Evolutionary conservation across 495 filamentous ascomycete genomes (phyloP), one percentile per base, ranked within the genome.

Genomic region (Neurospora tetraspora): DNA sequence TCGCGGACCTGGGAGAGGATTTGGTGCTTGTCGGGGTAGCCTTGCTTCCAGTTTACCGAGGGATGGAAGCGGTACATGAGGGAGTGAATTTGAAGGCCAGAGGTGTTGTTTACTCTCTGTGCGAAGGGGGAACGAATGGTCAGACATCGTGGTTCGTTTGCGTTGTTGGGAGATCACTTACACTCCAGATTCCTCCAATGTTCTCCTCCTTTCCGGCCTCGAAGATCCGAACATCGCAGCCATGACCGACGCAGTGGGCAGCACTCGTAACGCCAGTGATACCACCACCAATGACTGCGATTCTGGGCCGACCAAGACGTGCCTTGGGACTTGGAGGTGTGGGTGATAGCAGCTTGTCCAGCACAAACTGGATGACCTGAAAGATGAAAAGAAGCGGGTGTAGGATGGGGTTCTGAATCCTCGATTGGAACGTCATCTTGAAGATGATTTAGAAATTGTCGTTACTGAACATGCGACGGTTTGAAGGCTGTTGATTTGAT

Each of bases 61-160:
- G 93, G 93, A 73, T 94, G 92, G 80, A 96, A 97, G 39, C 93
- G 88, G 80, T 94, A 96, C 93, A 96, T 94, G 72, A 94, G 81
- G 53, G 90, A 92, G 78, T 96, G 91, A 43, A 96, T 93, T 75
- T 96, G 93, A 0, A 96, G 86, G 53, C 90, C 86, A 2, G 91
- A 93, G 11, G 93, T 94, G 72, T 91, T 92, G 83, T 94, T 94
- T 47, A 95, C 93, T 82, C 88, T 86, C 90, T 93, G 47, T 20
- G 18, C 10, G 31, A 11, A 59, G 5, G 11, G 23, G 23, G 23
- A 47, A 71, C 1, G 12, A n/a, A 3, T 40, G 38, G 47, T 77
- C 18, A 27, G 69, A 27, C 23, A 65, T 14, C 3, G 53, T 34
- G 53, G 27, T 61, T 61, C 14, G 12, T 16, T n/a, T 31, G 39